Base-by-base conservation (phyloP, 2,329 filamentous ascomycete genomes). In the Truncatella angustata region DNA sequence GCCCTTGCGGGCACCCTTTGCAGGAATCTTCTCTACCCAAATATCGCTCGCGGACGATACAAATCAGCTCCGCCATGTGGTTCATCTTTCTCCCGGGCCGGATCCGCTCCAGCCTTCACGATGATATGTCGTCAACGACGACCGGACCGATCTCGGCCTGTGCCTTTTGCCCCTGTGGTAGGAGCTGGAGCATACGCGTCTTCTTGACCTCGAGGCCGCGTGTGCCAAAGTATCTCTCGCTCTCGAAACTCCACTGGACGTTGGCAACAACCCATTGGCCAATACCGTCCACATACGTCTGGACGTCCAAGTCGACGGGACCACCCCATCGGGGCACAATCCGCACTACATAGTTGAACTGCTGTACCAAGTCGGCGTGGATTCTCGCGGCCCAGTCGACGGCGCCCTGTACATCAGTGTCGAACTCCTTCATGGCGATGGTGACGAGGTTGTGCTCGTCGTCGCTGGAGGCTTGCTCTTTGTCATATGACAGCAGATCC, bases 371-470 rank as follows among this genome's bases (percentile, higher is more conserved):
- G 16, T 50, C 30, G 2, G 43, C 57, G 23, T 30, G 23, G 23
- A 46, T 30, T 24, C 32, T 34, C 14, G 23, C 43, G 2, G 49
- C 39, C 43, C 39, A 46, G 51, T 59, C 49, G 16, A 59, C 45
- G 5, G 54, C 57, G 2, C 45, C 51, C 26, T 59, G 57, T 9
- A 57, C 49, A 26, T 30, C 37, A 18, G 55, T 30, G 3, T 43
- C 11, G 30, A 36, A 39, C 37, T 52, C 37, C 45, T 56, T 48
- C 60, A 64, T 63, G 20, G 63, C 53, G 4, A 67, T 55, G 4
- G 62, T 63, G 7, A 69, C 54, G 23, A 68, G 37, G 51, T 66
- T 69, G 58, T 67, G 65, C 36, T 61, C 56, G n/a, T 63, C 61
- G 30, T 63, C 61, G 3, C 58, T 58, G 0, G 48, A 35, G 5